Percentiles rank a stretch among this genome's conserved stretches.
These are phyloP conservation scores for Geotrichum cucujoidarum DNA, from an alignment of 1,139 yeast genomes.

Conservation along the genomic window DNA sequence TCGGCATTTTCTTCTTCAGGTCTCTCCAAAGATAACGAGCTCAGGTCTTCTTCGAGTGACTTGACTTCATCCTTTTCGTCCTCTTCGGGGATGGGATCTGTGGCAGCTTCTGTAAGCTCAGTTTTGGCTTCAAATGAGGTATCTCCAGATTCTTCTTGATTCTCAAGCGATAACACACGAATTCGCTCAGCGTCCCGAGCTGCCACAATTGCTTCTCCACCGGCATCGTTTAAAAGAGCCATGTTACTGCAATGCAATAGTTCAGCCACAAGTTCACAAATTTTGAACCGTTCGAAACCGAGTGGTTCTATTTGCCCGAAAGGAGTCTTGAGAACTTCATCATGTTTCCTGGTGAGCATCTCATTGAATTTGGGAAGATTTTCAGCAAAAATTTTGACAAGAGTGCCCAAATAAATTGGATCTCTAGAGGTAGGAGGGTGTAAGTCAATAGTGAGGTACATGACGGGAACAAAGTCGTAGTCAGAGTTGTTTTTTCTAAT, in stretches of 20 bases:
- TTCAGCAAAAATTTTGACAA: conserved; percentile 73
- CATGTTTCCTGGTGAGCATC: conserved; percentile 42
- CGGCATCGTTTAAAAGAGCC: conserved; percentile 83
- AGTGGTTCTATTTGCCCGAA: conserved; percentile 77
- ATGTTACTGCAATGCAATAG: conserved; percentile 92
- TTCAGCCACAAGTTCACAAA: conserved; percentile 93
- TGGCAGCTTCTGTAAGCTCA: background rate
- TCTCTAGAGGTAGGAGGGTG: conserved; percentile 96
- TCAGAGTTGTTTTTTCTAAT: conserved; percentile 95
- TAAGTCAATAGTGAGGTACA: conserved; percentile 78
- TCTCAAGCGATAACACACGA: conserved; percentile 37
- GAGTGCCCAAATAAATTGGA: conserved; percentile 86
- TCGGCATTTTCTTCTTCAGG: conserved; percentile 17
- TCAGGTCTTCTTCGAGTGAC: conserved; percentile 3
- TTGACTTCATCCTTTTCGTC: conserved; percentile 3
- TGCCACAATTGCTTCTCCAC: conserved; percentile 71
- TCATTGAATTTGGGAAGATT: conserved; percentile 66
- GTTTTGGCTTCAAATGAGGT: background rate
- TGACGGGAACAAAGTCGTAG: conserved; percentile 84
- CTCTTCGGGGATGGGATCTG: conserved; percentile 9
- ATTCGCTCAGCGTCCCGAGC: conserved; percentile 70
- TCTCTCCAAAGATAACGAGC: conserved; percentile 4
- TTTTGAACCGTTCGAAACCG: conserved; percentile 92
- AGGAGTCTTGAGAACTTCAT: conserved; percentile 54
- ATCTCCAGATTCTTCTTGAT: conserved; percentile 24